Evolutionary conservation across 176 grass and related monocot genomes (phyloP), one percentile per base, ranked within the genome.

Genomic region (Lolium rigidum): DNA sequence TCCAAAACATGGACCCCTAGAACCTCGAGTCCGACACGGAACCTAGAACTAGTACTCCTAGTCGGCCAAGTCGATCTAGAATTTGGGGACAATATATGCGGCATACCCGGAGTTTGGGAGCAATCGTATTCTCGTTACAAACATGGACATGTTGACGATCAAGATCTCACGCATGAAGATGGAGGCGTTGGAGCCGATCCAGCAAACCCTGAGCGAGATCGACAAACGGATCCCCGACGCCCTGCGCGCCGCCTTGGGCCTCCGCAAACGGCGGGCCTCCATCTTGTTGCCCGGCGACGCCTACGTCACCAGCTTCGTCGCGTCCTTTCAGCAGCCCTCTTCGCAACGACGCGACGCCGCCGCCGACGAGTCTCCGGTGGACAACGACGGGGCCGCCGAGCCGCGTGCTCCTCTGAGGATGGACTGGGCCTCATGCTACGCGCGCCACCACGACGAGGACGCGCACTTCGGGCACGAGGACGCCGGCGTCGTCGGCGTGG

Each of bases 381-480:
- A 28, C 60, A 11, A 0, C 60, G 59, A 63, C 21, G 57, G 8
- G 28, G 28, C 28, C 2, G 11, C 17, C 28, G 28, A 31, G 28
- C 28, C 28, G 28, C 28, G 28, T 31, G 28, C 28, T 31, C 28
- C 28, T 9, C 48, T 88, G 81, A 39, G 66, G 15, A 78, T 88
- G 63, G 20, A 62, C n/a, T 63, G 43, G 35, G 60, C 48, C 9
- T 57, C 83, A 0, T 86, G 82, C 70, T 85, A 70, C 78, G 25
- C 67, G 10, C 18, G 18, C 1, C 10, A 0, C 31, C 77, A 89
- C 70, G 70, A 64, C 57, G 76, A 89, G 56, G 87, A 85, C 65
- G 81, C 87, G 47, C 77, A 84, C 82, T 89, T 89, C 76, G 74
- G n/a, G 4, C 51, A 76, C 50, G 50, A 5, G 44, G 77, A 47